Base-by-base conservation (phyloP, 495 filamentous ascomycete genomes). In the Penicillium odoratum region DNA sequence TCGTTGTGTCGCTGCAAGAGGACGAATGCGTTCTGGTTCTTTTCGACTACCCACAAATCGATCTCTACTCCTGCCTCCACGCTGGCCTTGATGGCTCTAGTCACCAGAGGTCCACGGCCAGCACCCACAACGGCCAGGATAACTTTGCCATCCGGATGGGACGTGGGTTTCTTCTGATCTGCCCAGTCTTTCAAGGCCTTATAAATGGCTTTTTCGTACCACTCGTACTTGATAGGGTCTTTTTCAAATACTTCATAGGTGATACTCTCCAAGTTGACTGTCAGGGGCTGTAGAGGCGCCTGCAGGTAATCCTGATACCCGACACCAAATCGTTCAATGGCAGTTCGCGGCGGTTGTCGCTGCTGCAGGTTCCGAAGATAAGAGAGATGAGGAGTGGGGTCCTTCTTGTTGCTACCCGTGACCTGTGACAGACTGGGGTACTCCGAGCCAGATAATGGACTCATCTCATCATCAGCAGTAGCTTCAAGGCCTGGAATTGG, bases 181-280 rank as follows among this genome's bases (percentile, higher is more conserved):
- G 70, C 75, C 89, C 92, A 94, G 59, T 97, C 93, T n/a, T 69
- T 75, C 57, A 99, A 81, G 0, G 94, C 93, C 56, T 88, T 81
- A 2, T 81, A 79, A 50, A 97, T 91, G 38, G 94, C 94, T 16
- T 79, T 74, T 69, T 97, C 91, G 69, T 99, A 99, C 79, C 92
- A 92, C 51, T 92, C 87, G 69, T 99, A 99, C 72, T 99, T 99
- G 69, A 98, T 87, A 0, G 94, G 94, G 57, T 98, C 95, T 61
- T 94, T 95, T 71, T 99, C 94, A 66, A 99, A 99, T 8, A 98
- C 93, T 70, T 99, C 94, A 69, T 99, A 99, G 1, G 94, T 99
- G 52, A 95, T 89, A 48, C 90, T 94, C 67, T 99, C 94, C 26
- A 99, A 81, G 61, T 99, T 98, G 72, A 98, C 94, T 0, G 94